These are phyloP conservation scores for Holtermanniella nyarrowii DNA, from an alignment of 768 basidiomycete genomes.

Conservation along the genomic window DNA sequence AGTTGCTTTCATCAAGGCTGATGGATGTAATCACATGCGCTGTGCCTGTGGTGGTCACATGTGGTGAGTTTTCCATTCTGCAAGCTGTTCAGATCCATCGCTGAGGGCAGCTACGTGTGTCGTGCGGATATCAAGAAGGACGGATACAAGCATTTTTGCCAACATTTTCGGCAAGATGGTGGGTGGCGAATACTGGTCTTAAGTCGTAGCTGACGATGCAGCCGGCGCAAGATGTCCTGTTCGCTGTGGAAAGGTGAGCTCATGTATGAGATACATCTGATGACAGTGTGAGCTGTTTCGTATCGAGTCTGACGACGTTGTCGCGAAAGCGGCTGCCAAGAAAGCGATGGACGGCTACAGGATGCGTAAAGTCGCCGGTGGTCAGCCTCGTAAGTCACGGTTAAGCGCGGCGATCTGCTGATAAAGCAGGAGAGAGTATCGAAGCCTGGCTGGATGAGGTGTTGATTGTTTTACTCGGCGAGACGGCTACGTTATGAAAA, in stretches of 20 bases:
- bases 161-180: constrained; percentile 6
- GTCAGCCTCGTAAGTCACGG: too few relatives aligned
- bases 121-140: constrained; percentile 7
- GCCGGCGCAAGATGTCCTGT: not conserved
- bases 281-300: not conserved
- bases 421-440: too few relatives aligned
- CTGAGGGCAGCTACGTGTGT: not conserved
- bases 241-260: not conserved
- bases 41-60: constrained; percentile 15
- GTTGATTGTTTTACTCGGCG: too few relatives aligned
- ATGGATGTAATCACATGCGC: constrained; percentile 16
- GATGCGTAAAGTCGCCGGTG: too few relatives aligned
- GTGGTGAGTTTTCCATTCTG: constrained; percentile 7
- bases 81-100: not conserved
- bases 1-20: constrained; percentile 13
- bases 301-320: not conserved
- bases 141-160: constrained; percentile 14
- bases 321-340: not conserved
- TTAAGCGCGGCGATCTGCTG: too few relatives aligned
- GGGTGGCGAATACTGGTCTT: not conserved
- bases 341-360: too few relatives aligned
- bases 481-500: too few relatives aligned
- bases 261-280: not conserved
- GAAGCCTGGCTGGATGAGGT: too few relatives aligned
- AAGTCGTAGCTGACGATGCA: not conserved